Conservation (phyloP, 257 asterid genomes). For the Solanum verrucosum region DNA sequence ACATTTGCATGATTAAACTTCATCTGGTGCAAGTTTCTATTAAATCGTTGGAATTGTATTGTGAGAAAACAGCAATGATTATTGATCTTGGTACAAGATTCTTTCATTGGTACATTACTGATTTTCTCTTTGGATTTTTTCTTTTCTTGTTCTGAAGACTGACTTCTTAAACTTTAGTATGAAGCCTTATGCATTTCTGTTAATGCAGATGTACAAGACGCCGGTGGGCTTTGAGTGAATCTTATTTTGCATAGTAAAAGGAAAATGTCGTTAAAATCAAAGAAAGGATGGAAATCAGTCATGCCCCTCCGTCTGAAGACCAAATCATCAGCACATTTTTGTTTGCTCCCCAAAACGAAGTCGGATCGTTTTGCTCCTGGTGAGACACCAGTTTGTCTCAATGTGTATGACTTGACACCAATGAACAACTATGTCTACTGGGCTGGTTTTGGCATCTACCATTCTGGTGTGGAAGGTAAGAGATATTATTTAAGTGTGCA, state of each 20-base stretch:
- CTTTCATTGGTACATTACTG: background rate
- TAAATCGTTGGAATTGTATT: background rate
- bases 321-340: slow-evolving; percentile 60
- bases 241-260: slow-evolving; percentile 7
- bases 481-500: background rate
- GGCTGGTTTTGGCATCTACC: slow-evolving; percentile 97
- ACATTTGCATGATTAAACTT: background rate
- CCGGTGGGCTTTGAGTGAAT: slow-evolving; percentile 21
- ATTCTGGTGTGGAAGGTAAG: slow-evolving; percentile 93
- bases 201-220: slow-evolving; percentile 34
- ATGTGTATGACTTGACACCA: slow-evolving; percentile 87
- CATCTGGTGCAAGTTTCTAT: background rate
- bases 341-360: slow-evolving; percentile 77
- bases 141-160: background rate
- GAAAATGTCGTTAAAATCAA: slow-evolving; percentile 59
- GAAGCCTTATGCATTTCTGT: background rate
- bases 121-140: background rate
- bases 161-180: background rate
- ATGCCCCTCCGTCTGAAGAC: slow-evolving; percentile 48
- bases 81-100: background rate
- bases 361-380: slow-evolving; percentile 46
- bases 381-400: slow-evolving; percentile 65
- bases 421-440: slow-evolving; percentile 82
- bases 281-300: slow-evolving; percentile 70
- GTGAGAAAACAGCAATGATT: background rate